Evolutionary conservation across 2,329 filamentous ascomycete genomes (phyloP).

Genomic region (Knoxdaviesia capensis): DNA sequence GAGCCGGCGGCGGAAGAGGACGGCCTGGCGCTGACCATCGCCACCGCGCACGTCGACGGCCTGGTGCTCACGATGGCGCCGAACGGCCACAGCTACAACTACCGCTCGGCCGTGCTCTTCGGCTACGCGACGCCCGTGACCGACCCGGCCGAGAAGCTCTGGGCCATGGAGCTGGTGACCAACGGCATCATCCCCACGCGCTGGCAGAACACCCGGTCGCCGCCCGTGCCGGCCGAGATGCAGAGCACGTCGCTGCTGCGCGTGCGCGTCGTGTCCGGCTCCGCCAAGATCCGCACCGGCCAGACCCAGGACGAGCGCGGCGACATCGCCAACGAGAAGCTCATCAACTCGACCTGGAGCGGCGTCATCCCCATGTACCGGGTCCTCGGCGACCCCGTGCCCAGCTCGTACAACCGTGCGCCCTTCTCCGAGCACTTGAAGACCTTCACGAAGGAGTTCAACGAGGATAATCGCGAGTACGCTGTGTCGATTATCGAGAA

Average conservation of each 20-base stretch:
- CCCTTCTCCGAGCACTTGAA: too few species aligned
- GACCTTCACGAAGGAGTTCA: too few species aligned
- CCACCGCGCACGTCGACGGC: constrained; percentile 59
- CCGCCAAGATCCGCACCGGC: constrained; percentile 53
- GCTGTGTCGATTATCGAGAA: too few species aligned
- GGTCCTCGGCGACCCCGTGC: constrained; percentile 40
- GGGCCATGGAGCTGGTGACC: constrained; percentile 61
- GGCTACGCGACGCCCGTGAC: constrained; percentile 51
- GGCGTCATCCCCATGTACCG: constrained; percentile 43
- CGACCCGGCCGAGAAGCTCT: constrained; percentile 49
- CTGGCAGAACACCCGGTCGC: constrained; percentile 48
- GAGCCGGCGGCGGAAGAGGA: constrained; percentile 6
- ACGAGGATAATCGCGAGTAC: too few species aligned
- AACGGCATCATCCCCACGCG: constrained; percentile 49
- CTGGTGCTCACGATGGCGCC: constrained; percentile 63
- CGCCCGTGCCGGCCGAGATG: constrained; percentile 56
- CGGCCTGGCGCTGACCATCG: constrained; percentile 51
- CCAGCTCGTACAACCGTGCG: constrained; percentile 37
- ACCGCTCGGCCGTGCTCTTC: constrained; percentile 61
- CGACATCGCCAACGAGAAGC: constrained; percentile 22
- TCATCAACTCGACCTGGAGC: constrained; percentile 27
- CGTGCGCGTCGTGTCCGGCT: constrained; percentile 48
- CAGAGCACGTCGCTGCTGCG: constrained; percentile 52
- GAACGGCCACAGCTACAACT: constrained; percentile 71
- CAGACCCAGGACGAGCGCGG: constrained; percentile 33